These are phyloP conservation scores for Stephanocyclus meneghinianus DNA, from an alignment of 352 stramenopile genomes.

Conservation along the genomic window DNA sequence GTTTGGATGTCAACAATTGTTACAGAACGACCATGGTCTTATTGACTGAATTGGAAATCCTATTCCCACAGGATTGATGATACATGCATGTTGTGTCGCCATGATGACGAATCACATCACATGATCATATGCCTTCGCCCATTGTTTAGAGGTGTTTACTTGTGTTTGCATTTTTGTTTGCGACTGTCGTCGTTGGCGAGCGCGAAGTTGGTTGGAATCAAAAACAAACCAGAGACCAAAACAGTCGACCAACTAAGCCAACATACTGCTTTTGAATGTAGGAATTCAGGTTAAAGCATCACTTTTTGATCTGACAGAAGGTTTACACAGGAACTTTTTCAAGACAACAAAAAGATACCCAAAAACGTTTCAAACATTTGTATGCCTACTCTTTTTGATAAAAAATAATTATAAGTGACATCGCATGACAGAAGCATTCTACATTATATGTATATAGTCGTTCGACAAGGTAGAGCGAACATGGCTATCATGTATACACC, in stretches of 20 bases:
- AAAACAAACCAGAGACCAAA: neutral
- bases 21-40: neutral
- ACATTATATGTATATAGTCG: no score
- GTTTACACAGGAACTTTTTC: neutral
- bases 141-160: conserved; percentile 8
- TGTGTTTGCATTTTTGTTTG: neutral
- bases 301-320: neutral
- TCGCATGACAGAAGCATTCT: no score
- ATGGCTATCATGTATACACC: no score
- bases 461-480: no score
- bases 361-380: neutral
- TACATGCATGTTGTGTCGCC: neutral
- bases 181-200: conserved; percentile 10
- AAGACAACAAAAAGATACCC: neutral
- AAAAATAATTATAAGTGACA: neutral
- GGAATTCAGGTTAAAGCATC: neutral
- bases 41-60: neutral
- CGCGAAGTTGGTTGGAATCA: neutral
- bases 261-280: neutral
- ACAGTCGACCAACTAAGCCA: neutral
- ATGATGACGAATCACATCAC: neutral
- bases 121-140: neutral
- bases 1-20: no score
- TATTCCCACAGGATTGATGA: neutral
- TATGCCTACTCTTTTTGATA: neutral